Evolutionary conservation across 768 basidiomycete species (phyloP).

Genomic region (Termitomyces sp.): DNA sequence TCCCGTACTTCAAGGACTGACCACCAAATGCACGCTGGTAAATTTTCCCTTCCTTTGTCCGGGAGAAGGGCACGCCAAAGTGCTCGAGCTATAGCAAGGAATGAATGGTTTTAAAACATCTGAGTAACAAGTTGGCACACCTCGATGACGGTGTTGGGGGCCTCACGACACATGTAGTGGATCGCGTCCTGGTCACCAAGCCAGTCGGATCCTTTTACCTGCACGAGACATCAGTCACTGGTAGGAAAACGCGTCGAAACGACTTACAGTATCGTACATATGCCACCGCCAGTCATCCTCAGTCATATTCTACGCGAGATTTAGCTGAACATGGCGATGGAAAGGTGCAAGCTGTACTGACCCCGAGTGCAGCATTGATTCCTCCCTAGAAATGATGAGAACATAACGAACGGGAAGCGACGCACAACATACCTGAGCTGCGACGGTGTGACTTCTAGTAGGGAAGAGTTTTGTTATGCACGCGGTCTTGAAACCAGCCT

Average conservation of each 20-base stretch:
- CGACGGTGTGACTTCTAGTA: constrained; percentile 97
- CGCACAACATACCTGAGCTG: constrained; percentile 70
- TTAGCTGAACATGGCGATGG: constrained; percentile 4
- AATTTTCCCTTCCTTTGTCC: constrained; percentile 98
- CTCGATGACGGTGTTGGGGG: constrained; percentile 91
- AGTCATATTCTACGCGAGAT: constrained; percentile 79
- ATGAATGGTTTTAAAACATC: not conserved
- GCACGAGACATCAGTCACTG: constrained; percentile 12
- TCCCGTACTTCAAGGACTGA: constrained; percentile 94
- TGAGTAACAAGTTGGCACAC: constrained; percentile 31
- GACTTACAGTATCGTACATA: constrained; percentile 89
- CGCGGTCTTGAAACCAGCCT: constrained; percentile 97
- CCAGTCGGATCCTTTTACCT: constrained; percentile 99
- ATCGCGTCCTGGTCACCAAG: constrained; percentile 99
- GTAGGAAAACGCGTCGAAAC: not conserved
- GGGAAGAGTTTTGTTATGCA: constrained; percentile 99
- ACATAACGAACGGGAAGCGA: constrained; percentile 4
- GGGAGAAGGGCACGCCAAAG: constrained; percentile 97
- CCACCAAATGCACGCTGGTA: constrained; percentile 99
- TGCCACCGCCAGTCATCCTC: constrained; percentile 99
- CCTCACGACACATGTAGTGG: constrained; percentile 99
- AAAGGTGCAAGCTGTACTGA: constrained; percentile 33
- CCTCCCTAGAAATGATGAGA: constrained; percentile 63
- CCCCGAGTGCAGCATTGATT: constrained; percentile 96
- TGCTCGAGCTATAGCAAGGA: constrained; percentile 76